Evolutionary conservation across 2,329 filamentous ascomycete species (phyloP).

Genomic region (Fusarium azukiicola): DNA sequence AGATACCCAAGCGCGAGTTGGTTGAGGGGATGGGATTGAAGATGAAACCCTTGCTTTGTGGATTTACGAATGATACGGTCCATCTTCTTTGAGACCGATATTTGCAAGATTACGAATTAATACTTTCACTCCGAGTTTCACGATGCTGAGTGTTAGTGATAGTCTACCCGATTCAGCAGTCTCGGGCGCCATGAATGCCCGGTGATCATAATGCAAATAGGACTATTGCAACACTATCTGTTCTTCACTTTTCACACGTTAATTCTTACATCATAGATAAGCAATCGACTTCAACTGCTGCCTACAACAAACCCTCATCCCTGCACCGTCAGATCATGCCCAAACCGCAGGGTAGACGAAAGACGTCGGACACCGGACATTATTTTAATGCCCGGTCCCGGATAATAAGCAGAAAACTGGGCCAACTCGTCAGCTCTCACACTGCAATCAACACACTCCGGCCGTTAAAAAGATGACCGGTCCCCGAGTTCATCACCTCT

Average conservation of each 20-base stretch:
- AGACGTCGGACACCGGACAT: background rate
- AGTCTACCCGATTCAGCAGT: too few species aligned
- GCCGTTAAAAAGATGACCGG: constrained; percentile 36
- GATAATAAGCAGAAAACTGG: background rate
- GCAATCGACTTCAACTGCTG: too few species aligned
- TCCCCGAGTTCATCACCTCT: constrained; percentile 41
- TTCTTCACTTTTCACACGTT: too few species aligned
- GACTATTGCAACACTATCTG: too few species aligned
- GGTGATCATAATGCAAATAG: too few species aligned
- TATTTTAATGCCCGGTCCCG: constrained; percentile 22
- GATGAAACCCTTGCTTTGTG: background rate
- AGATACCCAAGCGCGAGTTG: background rate
- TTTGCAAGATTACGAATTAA: background rate
- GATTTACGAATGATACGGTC: background rate
- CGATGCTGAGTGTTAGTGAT: background rate
- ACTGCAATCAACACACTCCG: constrained; percentile 19
- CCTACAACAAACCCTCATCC: too few species aligned
- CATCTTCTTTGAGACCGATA: background rate
- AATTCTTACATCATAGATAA: too few species aligned
- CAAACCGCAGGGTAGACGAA: constrained; percentile 9
- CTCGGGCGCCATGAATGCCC: too few species aligned
- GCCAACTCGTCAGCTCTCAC: constrained; percentile 5
- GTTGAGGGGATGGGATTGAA: background rate
- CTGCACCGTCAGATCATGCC: too few species aligned
- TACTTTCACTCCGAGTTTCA: background rate